Evolutionary conservation across 257 asterid species (phyloP), one percentile per base, ranked within the genome.

Genomic region (Sherardia arvensis): DNA sequence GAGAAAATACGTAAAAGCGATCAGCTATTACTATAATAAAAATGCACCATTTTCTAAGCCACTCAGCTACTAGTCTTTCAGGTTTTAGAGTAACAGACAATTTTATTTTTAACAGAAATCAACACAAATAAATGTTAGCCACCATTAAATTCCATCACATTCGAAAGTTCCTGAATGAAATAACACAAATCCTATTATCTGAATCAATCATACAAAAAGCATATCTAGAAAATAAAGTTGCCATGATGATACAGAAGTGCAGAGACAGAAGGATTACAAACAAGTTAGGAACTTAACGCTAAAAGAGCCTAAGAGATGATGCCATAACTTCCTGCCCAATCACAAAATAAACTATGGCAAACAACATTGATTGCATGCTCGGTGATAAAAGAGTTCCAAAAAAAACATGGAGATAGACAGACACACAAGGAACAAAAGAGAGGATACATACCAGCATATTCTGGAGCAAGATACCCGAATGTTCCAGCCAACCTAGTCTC

Each of bases 401-500:
- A 34, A 25, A 8, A 6, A 36, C 21, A 30, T 48, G 59, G 22
- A 32, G 0, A 48, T 26, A 20, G 22, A 20, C 1, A 20, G 22
- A 20, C 1, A 23, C 0, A 55, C 51, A 34, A 18, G 47, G 23
- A 4, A 53, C 38, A 32, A 12, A 17, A 71, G 30, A 15, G 21
- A 66, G 9, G 38, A 58, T 8, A 63, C 77, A 62, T 73, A 89
- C 97, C 97, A 10, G 97, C 99, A 69, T 92, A 92, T 68, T 92
- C 98, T 9, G 98, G 98, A 27, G 98, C 98, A 74, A 92, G 98
- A 76, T 92, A 92, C 25, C 98, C 95, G 28, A 92, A 92, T 0
- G 97, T 92, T 38, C 99, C 97, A 30, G 98, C 97, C 84, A 92
- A 77, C 25, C 95, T 76, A 2, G 97, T 92, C 84, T 92, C 99